Conservation (phyloP, 805 yeast species). For the Lipomyces kockii region DNA sequence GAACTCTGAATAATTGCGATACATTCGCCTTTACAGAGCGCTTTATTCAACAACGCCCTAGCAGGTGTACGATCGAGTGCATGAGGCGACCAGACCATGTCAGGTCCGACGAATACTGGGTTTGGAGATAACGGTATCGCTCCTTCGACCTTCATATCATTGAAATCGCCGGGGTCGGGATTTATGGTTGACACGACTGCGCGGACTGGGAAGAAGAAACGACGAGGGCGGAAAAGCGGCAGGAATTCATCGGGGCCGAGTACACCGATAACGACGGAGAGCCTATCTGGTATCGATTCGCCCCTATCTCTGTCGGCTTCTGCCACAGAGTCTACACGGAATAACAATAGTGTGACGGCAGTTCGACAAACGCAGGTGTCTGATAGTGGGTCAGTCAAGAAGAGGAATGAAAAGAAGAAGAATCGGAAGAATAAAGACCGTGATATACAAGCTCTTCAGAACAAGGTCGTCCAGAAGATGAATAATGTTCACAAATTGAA, state of each 20-base stretch:
- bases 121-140: neutral
- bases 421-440: conserved; percentile 8
- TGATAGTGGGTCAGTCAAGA: conserved; percentile 6
- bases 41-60: neutral
- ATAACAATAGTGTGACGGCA: neutral
- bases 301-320: neutral
- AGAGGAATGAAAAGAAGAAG: conserved; percentile 7
- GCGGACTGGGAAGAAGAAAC: neutral
- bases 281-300: neutral
- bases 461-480: neutral
- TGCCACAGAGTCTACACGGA: neutral
- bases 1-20: neutral
- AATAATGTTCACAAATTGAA: neutral
- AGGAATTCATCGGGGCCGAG: neutral
- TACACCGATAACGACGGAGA: neutral
- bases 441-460: neutral
- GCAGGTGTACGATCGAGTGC: neutral
- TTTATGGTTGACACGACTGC: neutral
- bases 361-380: neutral
- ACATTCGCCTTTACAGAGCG: neutral
- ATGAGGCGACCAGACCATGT: neutral
- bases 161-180: neutral
- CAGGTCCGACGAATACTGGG: neutral
- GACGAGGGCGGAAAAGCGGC: neutral
- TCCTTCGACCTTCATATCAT: neutral